Evolutionary conservation across 2,329 filamentous ascomycete genomes (phyloP).

Genomic region (Zymoseptoria pseudotritici): DNA sequence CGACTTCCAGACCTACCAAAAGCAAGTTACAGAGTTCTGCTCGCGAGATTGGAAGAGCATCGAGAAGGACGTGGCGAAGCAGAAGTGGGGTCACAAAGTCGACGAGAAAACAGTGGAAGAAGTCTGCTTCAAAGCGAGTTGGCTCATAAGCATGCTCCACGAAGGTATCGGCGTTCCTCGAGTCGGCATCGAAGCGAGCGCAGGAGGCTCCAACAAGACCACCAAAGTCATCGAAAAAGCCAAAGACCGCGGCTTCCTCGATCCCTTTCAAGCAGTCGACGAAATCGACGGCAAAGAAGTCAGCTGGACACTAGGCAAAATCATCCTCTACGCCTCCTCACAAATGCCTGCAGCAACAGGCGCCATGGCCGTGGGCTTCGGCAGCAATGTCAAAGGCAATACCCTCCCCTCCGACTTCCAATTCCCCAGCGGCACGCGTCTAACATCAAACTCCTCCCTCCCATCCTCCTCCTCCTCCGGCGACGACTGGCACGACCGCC

Average conservation of each 20-base stretch:
- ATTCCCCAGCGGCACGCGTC: slow-evolving; percentile 52
- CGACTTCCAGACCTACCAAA: slow-evolving; percentile 83
- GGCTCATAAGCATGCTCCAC: slow-evolving; percentile 94
- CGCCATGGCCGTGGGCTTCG: slow-evolving; percentile 79
- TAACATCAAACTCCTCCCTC: slow-evolving; percentile 36
- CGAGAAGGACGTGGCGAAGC: slow-evolving; percentile 52
- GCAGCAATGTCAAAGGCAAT: slow-evolving; percentile 59
- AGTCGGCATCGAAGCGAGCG: slow-evolving; percentile 55
- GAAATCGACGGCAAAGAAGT: slow-evolving; percentile 88
- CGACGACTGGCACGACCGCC: slow-evolving; percentile 48
- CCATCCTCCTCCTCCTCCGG: slow-evolving; percentile 39
- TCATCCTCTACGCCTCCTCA: slow-evolving; percentile 87
- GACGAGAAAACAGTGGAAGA: slow-evolving; percentile 67
- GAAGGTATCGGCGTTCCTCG: slow-evolving; percentile 91
- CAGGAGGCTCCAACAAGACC: slow-evolving; percentile 61
- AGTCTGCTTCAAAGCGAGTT: slow-evolving; percentile 96
- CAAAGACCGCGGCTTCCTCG: slow-evolving; percentile 64
- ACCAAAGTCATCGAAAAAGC: slow-evolving; percentile 60
- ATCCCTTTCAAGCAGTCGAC: slow-evolving; percentile 87
- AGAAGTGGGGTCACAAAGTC: slow-evolving; percentile 70
- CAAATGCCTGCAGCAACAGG: slow-evolving; percentile 64
- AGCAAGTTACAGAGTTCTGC: slow-evolving; percentile 78
- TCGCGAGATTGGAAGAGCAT: slow-evolving; percentile 75
- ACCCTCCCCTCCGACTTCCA: slow-evolving; percentile 62
- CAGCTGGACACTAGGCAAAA: slow-evolving; percentile 95